These are phyloP conservation scores for Voacanga thouarsii DNA, from an alignment of 257 asterid genomes.

Conservation along the genomic window DNA sequence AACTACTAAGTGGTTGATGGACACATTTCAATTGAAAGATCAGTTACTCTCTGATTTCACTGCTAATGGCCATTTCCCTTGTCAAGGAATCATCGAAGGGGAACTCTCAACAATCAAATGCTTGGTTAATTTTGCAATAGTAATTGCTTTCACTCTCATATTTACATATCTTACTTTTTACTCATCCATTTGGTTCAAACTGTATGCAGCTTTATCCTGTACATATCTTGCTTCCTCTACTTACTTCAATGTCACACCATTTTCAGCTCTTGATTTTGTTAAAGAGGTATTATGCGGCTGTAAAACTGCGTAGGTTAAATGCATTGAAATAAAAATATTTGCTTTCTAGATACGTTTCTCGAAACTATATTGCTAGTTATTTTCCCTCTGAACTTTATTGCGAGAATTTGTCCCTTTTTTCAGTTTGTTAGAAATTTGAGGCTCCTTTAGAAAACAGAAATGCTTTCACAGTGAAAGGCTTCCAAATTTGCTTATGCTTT, in stretches of 20 bases:
- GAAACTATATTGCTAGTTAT: background rate
- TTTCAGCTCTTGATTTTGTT: conserved; percentile 10
- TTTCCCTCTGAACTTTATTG: background rate
- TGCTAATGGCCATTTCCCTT: conserved; percentile 58
- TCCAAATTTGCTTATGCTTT: too few species aligned
- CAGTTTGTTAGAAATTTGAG: background rate
- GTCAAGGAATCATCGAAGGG: conserved; percentile 53
- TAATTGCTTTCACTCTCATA: conserved; percentile 46
- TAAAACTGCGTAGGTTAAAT: conserved; percentile 4
- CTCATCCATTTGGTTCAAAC: conserved; percentile 66
- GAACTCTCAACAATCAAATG: conserved; percentile 58
- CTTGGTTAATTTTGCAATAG: conserved; percentile 46
- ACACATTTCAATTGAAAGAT: conserved; percentile 65
- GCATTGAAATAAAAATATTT: background rate
- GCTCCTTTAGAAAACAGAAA: background rate
- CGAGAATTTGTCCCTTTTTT: background rate
- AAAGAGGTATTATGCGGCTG: background rate
- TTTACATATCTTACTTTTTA: conserved; percentile 56
- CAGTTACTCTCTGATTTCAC: conserved; percentile 59
- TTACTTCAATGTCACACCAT: conserved; percentile 46
- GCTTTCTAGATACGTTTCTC: background rate
- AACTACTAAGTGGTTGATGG: conserved; percentile 61
- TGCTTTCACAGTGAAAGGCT: too few species aligned
- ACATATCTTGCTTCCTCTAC: conserved; percentile 53
- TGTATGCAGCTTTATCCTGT: conserved; percentile 59